Evolutionary conservation across 306 rosid species (phyloP), one percentile per base, ranked within the genome.

Genomic region (Vicia villosa): DNA sequence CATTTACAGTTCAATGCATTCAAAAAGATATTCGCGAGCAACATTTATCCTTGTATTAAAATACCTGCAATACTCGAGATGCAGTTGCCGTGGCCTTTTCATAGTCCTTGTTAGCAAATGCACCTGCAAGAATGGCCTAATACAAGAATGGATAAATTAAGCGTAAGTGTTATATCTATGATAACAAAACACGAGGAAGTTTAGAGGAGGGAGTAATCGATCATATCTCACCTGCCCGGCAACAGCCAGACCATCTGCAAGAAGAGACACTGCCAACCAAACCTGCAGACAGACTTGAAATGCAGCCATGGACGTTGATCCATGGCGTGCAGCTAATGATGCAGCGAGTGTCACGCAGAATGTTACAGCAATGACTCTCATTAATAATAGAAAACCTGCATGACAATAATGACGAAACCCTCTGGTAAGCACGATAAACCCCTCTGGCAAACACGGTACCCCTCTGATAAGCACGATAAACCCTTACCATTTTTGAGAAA

Each of bases 241-340:
- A 72, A 93, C 97, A 21, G 98, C 98, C 10, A 93, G 82, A 72
- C 98, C 98, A 60, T 93, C 98, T 0, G 98, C 94, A 40, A 93
- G 91, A 82, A 93, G 96, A 50, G 98, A 93, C 46, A 85, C 86
- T 49, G 98, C 86, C 86, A 93, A 68, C 98, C 98, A 93, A 81
- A 93, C 77, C 80, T 93, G 98, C 79, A 93, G 80, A 79, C 97
- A 93, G 59, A 93, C 91, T 80, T 93, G 98, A 83, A 90, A 93
- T 58, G 98, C 98, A 22, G 98, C 98, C 98, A 93, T 93, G 38
- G 91, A 82, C 47, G 90, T 90, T 13, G 98, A 1, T 58, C 98
- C 98, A 43, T 81, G 84, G 14, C 94, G 88, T 62, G 98, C 98
- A 65, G 98, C 91, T 78, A 93, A 74, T 5, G 98, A 93, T 22